Conservation (phyloP, 371 early-diverging fungal genomes). For the Apophysomyces ossiformis region DNA sequence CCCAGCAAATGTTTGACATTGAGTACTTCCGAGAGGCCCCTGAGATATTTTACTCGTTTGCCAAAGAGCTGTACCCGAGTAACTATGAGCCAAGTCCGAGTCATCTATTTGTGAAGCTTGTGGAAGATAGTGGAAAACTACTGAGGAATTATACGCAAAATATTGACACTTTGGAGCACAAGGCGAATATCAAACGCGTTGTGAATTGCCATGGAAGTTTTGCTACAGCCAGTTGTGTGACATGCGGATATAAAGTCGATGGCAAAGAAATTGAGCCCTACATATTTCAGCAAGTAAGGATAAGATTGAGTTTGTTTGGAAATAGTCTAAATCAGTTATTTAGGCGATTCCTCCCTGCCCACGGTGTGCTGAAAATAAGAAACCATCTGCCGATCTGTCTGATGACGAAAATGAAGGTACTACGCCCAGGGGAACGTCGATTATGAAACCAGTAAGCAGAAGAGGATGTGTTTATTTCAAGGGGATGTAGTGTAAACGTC, state of each 20-base stretch:
- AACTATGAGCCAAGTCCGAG: slow-evolving; percentile 92
- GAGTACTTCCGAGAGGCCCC: slow-evolving; percentile 85
- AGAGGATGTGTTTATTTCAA: slow-evolving; percentile 4
- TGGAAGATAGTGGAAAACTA: slow-evolving; percentile 83
- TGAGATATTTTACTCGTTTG: slow-evolving; percentile 93
- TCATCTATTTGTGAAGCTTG: slow-evolving; percentile 89
- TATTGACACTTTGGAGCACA: slow-evolving; percentile 96
- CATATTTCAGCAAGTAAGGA: slow-evolving; percentile 65
- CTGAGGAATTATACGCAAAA: slow-evolving; percentile 98
- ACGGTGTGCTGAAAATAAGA: slow-evolving; percentile 27
- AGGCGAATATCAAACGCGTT: slow-evolving; percentile 83
- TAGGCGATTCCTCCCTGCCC: slow-evolving; percentile 54
- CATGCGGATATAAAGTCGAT: slow-evolving; percentile 76
- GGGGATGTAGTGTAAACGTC: background rate
- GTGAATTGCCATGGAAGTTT: slow-evolving; percentile 95
- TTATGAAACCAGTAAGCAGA: slow-evolving; percentile 54
- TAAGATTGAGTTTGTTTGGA: background rate
- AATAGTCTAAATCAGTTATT: background rate
- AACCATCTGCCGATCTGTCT: background rate
- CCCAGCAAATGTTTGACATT: slow-evolving; percentile 93
- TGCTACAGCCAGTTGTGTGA: slow-evolving; percentile 90
- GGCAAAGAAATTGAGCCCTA: slow-evolving; percentile 81
- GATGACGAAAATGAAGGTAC: slow-evolving; percentile 38
- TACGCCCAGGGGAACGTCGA: slow-evolving; percentile 29
- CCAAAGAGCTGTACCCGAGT: slow-evolving; percentile 87